phyloP scores from a whole-genome alignment of 2,329 filamentous ascomycete genomes.

The Colletotrichum spinosum region DNA sequence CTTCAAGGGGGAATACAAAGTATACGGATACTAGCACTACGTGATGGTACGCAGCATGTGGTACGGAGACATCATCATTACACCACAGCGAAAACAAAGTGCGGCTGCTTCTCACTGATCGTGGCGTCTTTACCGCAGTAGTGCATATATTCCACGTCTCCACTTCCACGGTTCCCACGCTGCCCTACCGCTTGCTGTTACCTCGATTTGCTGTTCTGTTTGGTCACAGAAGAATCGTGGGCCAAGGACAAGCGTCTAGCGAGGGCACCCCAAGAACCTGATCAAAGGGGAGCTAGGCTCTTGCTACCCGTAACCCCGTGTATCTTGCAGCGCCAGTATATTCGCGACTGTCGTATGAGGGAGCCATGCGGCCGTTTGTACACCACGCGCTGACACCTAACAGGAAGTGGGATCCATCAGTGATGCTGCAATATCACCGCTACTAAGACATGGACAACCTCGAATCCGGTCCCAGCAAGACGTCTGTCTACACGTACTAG shows the following conservation, averaged over 20 bases:
- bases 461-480: conserved; percentile 10
- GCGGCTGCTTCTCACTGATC: conserved; percentile 42
- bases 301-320: too few species aligned
- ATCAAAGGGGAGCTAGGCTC: too few species aligned
- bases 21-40: too few species aligned
- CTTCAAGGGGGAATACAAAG: too few species aligned
- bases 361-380: not conserved
- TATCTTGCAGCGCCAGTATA: too few species aligned
- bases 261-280: not conserved
- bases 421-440: conserved; percentile 33
- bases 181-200: conserved; percentile 20
- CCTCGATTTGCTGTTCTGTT: conserved; percentile 6
- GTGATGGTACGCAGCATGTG: too few species aligned
- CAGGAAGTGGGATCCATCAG: conserved; percentile 17
- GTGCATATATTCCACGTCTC: conserved; percentile 7
- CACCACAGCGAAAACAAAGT: conserved; percentile 45
- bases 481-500: not conserved
- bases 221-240: not conserved
- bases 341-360: not conserved
- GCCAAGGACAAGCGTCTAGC: conserved; percentile 1
- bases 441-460: conserved; percentile 20
- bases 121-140: conserved; percentile 25
- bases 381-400: conserved; percentile 12
- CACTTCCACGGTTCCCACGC: conserved; percentile 27
- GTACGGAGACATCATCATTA: too few species aligned